phyloP scores from a whole-genome alignment of 169 alveolate species.

The Eimeria tenella region DNA sequence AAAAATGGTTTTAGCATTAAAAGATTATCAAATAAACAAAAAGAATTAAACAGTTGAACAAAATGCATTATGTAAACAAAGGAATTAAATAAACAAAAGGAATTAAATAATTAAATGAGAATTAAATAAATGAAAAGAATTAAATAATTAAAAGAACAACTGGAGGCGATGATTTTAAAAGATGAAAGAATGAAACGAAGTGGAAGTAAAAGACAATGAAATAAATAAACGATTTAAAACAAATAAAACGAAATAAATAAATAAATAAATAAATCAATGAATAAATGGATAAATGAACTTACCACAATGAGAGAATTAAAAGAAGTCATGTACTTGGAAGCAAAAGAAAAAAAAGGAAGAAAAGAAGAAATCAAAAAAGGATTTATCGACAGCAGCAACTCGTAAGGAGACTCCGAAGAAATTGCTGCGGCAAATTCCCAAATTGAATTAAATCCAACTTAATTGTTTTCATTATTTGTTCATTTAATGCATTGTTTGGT shows the following conservation, averaged over 20 bases:
- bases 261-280: not conserved
- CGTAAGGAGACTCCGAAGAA: conserved; percentile 53
- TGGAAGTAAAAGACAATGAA: not conserved
- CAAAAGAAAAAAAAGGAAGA: conserved; percentile 37
- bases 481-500: no score
- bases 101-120: not conserved
- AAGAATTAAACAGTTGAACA: not conserved
- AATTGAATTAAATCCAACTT: not conserved
- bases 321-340: not conserved
- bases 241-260: no score
- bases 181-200: not conserved
- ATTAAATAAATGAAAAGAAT: not conserved
- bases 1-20: no score
- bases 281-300: not conserved
- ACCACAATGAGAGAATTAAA: conserved; percentile 6
- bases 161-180: not conserved
- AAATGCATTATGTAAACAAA: not conserved
- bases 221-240: no score
- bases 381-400: conserved; percentile 58
- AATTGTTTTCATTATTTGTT: no score
- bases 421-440: not conserved
- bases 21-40: no score
- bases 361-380: conserved; percentile 36
- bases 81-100: no score
- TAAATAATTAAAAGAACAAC: not conserved